Evolutionary conservation across 2,329 filamentous ascomycete genomes (phyloP).

Genomic region (Pestalotiopsis sp.): DNA sequence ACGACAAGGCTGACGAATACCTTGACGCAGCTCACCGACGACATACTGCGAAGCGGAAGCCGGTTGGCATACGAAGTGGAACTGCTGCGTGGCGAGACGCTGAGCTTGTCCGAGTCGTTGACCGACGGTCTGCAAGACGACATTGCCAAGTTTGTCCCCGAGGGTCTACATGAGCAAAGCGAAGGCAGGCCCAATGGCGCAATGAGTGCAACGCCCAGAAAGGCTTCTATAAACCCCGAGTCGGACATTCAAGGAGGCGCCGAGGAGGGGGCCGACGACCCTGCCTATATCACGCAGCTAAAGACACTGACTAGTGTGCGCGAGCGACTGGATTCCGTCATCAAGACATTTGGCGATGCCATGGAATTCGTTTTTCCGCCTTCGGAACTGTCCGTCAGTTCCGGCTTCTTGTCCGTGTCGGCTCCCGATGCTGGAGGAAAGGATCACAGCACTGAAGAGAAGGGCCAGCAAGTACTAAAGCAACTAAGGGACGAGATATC

Average conservation of each 20-base stretch:
- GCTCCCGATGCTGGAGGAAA: conserved; percentile 71
- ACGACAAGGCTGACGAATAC: conserved; percentile 80
- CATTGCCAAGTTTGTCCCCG: conserved; percentile 70
- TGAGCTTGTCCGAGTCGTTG: conserved; percentile 78
- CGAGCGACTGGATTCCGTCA: conserved; percentile 81
- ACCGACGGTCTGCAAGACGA: conserved; percentile 72
- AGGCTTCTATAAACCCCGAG: conserved; percentile 20
- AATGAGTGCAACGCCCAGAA: conserved; percentile 18
- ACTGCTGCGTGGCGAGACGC: conserved; percentile 83
- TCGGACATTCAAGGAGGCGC: conserved; percentile 21
- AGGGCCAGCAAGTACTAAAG: conserved; percentile 79
- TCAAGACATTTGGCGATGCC: conserved; percentile 89
- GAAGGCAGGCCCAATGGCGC: conserved; percentile 22
- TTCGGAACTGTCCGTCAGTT: conserved; percentile 80
- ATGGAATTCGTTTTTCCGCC: conserved; percentile 95
- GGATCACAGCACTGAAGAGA: conserved; percentile 75
- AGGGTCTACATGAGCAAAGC: conserved; percentile 40
- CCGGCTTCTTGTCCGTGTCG: conserved; percentile 87
- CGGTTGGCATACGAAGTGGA: conserved; percentile 94
- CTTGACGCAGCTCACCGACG: conserved; percentile 88
- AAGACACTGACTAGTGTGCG: conserved; percentile 83
- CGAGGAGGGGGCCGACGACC: conserved; percentile 33
- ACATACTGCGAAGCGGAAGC: conserved; percentile 87
- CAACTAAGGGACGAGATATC: conserved; percentile 72
- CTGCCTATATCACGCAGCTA: conserved; percentile 74